Base-by-base conservation (phyloP, 441 rosid genomes). In the Kokia cookei region DNA sequence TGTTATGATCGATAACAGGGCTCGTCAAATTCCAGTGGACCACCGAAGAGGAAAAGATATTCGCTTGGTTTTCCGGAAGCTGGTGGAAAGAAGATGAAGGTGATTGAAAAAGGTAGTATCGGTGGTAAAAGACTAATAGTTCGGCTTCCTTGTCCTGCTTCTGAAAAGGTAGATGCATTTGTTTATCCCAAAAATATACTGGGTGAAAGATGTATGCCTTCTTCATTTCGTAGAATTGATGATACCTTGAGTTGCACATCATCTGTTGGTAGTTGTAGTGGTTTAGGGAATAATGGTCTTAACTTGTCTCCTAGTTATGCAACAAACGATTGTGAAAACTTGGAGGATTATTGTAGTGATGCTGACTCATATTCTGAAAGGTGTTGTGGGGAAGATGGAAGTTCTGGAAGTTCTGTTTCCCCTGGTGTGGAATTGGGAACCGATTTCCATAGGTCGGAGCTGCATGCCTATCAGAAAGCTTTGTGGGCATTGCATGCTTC, bases 261-360 rank as follows among this genome's bases (percentile, higher is more conserved):
- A 65, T 91, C 93, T 65, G 90, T 87, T 82, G 97, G 91, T 91
- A 93, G 97, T 77, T 93, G 94, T 85, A 89, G 91, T 81, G 82
- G 72, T 50, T 62, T 75, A 75, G 78, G 84, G 76, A 54, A 82
- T 61, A 78, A 80, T 83, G 74, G 75, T 57, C 69, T 75, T 80
- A 72, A 76, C 82, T 74, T 84, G 73, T 75, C 76, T 79, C 73
- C 82, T 82, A 70, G 57, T 75, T 55, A 48, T 79, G 73, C 57
- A 84, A 79, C 69, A 37, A 77, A 84, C 71, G 22, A 54, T 75
- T 66, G 69, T 58, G 75, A 77, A 69, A 83, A 82, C 54, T 83
- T 75, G 73, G 85, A 82, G 74, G 79, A 84, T 37, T 75, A 74
- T 73, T 68, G 79, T 79, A 84, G 89, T 76, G 93, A 87, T 62